phyloP scores from a whole-genome alignment of 2,329 filamentous ascomycete species.

The Arachnopeziza araneosa region DNA sequence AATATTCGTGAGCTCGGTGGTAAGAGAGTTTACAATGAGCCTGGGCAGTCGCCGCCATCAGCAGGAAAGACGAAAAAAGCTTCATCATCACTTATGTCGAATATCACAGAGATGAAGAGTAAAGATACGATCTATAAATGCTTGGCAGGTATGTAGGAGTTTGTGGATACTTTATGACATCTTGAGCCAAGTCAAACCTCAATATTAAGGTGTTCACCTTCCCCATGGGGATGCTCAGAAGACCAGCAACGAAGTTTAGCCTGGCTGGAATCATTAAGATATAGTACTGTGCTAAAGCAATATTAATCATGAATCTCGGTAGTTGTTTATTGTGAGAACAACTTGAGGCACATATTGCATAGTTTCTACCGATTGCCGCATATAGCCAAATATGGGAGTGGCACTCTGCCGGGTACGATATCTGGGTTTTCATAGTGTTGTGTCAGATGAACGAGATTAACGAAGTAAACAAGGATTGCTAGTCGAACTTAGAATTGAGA shows the following conservation, averaged over 20 bases:
- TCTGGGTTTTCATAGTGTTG: not conserved
- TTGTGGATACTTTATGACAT: not conserved
- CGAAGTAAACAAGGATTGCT: not conserved
- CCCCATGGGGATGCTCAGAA: not conserved
- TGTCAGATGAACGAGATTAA: not conserved
- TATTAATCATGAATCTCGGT: not conserved
- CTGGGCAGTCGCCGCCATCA: not conserved
- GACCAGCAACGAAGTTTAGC: not conserved
- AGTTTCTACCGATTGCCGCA: not conserved
- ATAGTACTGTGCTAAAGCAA: not conserved
- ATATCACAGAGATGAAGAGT: not conserved
- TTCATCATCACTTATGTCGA: not conserved
- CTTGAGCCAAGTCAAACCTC: not conserved
- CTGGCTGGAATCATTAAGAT: not conserved
- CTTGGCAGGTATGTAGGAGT: not conserved
- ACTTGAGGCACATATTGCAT: not conserved
- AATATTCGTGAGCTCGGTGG: not conserved
- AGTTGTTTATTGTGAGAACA: not conserved
- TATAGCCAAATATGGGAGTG: not conserved
- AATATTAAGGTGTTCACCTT: not conserved
- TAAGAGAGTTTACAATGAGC: not conserved
- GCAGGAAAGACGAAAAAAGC: not conserved
- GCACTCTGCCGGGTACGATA: not conserved
- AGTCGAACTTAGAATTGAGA: no score
- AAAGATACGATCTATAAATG: not conserved